A percentile compares a stretch with the other conserved stretches of the same genome.
phyloP scores from a whole-genome alignment of 1,284 basidiomycete species.

The Microbotryum saponariae region DNA sequence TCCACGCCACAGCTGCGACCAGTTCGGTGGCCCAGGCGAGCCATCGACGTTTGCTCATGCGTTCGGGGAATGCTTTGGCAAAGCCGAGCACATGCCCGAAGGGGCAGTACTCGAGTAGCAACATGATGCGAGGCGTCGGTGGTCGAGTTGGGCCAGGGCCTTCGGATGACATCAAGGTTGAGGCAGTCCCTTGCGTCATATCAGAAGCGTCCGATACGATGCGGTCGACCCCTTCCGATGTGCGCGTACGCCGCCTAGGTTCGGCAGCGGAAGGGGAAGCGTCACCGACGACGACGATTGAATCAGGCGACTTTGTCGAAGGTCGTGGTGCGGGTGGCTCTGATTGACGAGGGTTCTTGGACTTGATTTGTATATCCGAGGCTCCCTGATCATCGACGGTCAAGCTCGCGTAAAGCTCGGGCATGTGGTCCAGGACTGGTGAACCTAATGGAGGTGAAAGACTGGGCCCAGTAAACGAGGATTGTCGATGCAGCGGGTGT shows the following conservation, averaged over 20 bases:
- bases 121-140: constrained; percentile 36
- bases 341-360: no score
- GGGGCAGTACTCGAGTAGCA: constrained; percentile 44
- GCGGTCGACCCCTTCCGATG: no score
- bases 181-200: background rate
- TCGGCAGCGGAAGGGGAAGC: constrained; percentile 5
- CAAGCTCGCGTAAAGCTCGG: no score
- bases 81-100: constrained; percentile 42
- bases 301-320: constrained; percentile 1
- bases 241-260: no score
- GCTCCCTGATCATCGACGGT: no score
- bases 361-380: no score
- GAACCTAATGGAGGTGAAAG: no score
- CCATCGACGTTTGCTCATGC: constrained; percentile 40
- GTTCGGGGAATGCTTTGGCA: constrained; percentile 39
- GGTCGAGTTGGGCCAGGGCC: constrained; percentile 23
- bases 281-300: constrained; percentile 5
- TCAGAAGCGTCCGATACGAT: no score
- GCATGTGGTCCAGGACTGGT: no score
- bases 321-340: background rate
- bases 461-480: no score
- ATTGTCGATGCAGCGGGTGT: no score
- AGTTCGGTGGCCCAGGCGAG: constrained; percentile 43
- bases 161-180: constrained; percentile 20
- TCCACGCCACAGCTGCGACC: constrained; percentile 42